A percentile compares a stretch with the other conserved stretches of the same genome.
Evolutionary conservation across 129 eudicot species (phyloP).

Genomic region (Tagetes patula): DNA sequence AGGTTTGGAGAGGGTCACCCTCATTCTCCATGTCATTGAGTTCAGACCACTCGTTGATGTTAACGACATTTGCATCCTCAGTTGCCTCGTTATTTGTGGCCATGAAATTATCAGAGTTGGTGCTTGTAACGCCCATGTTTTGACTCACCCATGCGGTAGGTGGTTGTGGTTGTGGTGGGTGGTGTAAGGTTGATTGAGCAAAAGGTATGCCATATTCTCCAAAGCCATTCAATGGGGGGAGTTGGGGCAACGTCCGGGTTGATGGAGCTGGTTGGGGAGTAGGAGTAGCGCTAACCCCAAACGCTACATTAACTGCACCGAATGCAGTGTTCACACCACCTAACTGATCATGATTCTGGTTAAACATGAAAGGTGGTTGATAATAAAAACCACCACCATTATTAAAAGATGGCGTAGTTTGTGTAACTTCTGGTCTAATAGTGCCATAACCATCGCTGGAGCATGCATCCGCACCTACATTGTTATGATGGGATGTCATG

Average conservation of each 20-base stretch:
- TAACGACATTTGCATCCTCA: constrained; percentile 26
- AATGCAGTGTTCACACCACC: constrained; percentile 22
- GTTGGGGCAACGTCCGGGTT: background rate
- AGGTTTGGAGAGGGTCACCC: constrained; percentile 23
- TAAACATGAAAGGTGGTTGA: constrained; percentile 16
- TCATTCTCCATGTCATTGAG: constrained; percentile 28
- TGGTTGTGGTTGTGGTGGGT: constrained; percentile 12
- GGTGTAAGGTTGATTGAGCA: constrained; percentile 16
- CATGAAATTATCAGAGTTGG: background rate
- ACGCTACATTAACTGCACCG: constrained; percentile 11
- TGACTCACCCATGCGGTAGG: constrained; percentile 17
- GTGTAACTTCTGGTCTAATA: constrained; percentile 10
- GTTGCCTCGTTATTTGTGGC: background rate
- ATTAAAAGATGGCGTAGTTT: constrained; percentile 11
- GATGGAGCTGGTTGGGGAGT: constrained; percentile 15
- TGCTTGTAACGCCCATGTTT: constrained; percentile 1
- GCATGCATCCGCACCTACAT: background rate
- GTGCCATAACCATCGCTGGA: constrained; percentile 21
- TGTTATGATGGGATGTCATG: background rate
- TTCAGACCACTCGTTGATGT: constrained; percentile 34
- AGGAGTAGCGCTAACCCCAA: constrained; percentile 7
- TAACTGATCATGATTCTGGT: constrained; percentile 1
- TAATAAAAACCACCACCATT: constrained; percentile 16
- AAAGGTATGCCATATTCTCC: constrained; percentile 20
- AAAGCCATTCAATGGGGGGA: constrained; percentile 1